phyloP scores from a whole-genome alignment of 805 yeast species.

The Saccharomyces paradoxus region DNA sequence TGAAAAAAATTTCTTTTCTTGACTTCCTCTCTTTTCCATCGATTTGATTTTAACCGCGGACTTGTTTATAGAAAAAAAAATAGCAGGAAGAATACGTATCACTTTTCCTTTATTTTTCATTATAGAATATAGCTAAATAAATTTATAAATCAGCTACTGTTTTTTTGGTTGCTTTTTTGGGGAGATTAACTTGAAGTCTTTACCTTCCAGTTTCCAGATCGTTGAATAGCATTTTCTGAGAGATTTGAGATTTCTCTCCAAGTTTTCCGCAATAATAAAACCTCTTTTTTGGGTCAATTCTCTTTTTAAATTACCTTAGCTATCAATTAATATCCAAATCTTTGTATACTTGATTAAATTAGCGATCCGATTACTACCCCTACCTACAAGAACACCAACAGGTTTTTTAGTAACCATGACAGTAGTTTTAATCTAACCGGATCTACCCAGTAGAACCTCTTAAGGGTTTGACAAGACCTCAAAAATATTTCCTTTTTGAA shows the following conservation, averaged over 20 bases:
- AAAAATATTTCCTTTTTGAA: conserved; percentile 42
- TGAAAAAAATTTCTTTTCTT: not conserved
- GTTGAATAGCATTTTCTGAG: conserved; percentile 44
- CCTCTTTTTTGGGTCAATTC: conserved; percentile 32
- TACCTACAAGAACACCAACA: conserved; percentile 85
- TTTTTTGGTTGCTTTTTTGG: not conserved
- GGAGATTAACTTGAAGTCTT: conserved; percentile 30
- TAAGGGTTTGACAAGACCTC: conserved; percentile 36
- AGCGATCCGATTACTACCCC: conserved; percentile 73
- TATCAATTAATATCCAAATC: conserved; percentile 66
- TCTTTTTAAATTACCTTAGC: conserved; percentile 45
- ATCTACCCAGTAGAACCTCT: not conserved
- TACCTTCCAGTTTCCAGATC: conserved; percentile 49
- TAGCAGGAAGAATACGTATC: not conserved
- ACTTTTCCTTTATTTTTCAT: not conserved
- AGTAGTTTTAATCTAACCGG: conserved; percentile 5
- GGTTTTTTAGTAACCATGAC: conserved; percentile 56
- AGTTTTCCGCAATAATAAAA: conserved; percentile 58
- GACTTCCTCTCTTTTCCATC: not conserved
- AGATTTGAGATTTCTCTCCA: conserved; percentile 39
- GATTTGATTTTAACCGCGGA: not conserved
- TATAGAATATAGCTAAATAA: not conserved
- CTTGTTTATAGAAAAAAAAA: not conserved
- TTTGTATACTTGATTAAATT: conserved; percentile 72
- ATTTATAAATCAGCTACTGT: not conserved